These are phyloP conservation scores for Corylus americana DNA, from an alignment of 306 rosid species.

Conservation along the genomic window DNA sequence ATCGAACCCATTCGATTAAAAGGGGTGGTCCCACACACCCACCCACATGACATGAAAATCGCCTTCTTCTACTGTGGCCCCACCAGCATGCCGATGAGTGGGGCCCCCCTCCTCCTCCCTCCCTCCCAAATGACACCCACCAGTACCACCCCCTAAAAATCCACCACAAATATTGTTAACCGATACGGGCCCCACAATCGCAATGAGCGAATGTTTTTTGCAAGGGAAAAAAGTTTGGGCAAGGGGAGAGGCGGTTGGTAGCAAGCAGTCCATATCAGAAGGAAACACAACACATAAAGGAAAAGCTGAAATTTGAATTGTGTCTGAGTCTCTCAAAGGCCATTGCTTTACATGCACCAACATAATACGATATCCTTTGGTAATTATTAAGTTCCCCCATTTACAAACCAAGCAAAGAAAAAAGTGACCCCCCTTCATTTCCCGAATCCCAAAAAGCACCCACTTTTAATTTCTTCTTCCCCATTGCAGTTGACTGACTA, in stretches of 20 bases:
- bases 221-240: no score
- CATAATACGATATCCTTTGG: conserved; percentile 62
- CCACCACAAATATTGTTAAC: conserved; percentile 21
- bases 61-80: conserved; percentile 45
- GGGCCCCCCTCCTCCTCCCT: conserved; percentile 33
- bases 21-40: conserved; percentile 52
- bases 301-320: conserved; percentile 98
- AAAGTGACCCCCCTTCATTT: conserved; percentile 47
- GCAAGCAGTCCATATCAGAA: conserved; percentile 18
- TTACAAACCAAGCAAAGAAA: conserved; percentile 28
- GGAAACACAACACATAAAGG: conserved; percentile 46
- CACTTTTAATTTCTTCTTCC: conserved; percentile 35
- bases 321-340: conserved; percentile 30
- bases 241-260: conserved; percentile 53
- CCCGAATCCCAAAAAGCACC: conserved; percentile 76
- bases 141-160: not conserved
- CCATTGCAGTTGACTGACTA: conserved; percentile 72
- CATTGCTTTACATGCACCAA: conserved; percentile 54
- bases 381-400: conserved; percentile 95
- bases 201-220: conserved; percentile 25
- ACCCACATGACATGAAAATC: conserved; percentile 30
- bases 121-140: no score
- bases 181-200: conserved; percentile 38
- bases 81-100: conserved; percentile 56
- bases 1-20: conserved; percentile 40